A percentile compares a stretch with the other conserved stretches of the same genome.
Conservation (phyloP, 2,329 filamentous ascomycete genomes). For the Trichophaea hybrida region DNA sequence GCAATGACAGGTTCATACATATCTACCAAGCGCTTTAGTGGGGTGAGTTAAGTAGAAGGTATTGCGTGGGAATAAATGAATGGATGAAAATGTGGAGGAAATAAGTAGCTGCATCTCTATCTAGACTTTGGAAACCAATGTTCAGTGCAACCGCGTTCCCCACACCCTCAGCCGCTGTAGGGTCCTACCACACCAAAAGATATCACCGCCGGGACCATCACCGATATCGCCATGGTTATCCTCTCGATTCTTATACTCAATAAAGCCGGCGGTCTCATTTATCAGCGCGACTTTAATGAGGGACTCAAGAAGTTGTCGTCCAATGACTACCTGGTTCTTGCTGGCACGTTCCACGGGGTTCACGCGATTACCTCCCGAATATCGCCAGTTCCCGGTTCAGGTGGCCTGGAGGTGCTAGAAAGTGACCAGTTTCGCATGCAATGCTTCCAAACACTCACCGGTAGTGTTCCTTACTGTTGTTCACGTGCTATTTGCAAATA, state of each 20-base stretch:
- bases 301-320: slow-evolving; percentile 76
- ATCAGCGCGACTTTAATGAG: slow-evolving; percentile 85
- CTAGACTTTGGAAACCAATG: background rate
- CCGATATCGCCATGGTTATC: slow-evolving; percentile 53
- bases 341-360: slow-evolving; percentile 85
- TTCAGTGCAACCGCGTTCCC: background rate
- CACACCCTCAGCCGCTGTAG: no score
- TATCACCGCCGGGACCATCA: no score
- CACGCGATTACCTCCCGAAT: slow-evolving; percentile 52
- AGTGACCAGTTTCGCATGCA: slow-evolving; percentile 88
- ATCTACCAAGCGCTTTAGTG: background rate
- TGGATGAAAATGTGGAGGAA: background rate
- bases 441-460: slow-evolving; percentile 89
- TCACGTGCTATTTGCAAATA: background rate
- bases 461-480: slow-evolving; percentile 30
- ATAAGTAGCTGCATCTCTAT: background rate
- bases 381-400: slow-evolving; percentile 24
- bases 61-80: background rate
- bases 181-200: no score
- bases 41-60: slow-evolving; percentile 2
- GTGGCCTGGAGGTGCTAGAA: slow-evolving; percentile 80
- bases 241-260: slow-evolving; percentile 96
- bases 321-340: slow-evolving; percentile 93
- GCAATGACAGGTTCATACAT: background rate
- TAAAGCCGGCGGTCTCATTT: slow-evolving; percentile 92